phyloP scores from a whole-genome alignment of 176 grass and related monocot species.

The Ampelocalamus luodianensis region DNA sequence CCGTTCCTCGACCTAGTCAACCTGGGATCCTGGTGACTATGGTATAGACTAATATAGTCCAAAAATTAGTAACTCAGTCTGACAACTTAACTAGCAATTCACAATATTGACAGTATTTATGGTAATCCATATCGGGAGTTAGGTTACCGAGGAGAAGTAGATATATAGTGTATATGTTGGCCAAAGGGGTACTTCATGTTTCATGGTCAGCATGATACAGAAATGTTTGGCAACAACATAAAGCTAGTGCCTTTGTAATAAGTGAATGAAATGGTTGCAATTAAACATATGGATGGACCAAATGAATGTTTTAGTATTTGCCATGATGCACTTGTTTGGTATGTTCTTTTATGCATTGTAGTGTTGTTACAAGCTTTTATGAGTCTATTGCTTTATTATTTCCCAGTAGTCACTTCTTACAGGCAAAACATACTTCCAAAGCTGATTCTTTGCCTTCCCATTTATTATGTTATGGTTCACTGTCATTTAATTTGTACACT shows the following conservation, averaged over 20 bases:
- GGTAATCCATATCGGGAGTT: neutral
- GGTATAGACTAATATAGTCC: neutral
- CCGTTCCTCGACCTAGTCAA: too few relatives aligned
- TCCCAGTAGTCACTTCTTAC: neutral
- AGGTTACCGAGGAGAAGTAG: slow-evolving; percentile 7
- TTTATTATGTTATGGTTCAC: neutral
- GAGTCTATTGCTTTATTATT: neutral
- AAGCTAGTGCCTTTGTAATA: neutral
- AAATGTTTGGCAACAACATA: neutral
- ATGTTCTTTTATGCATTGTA: slow-evolving; percentile 11
- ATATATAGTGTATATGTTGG: neutral
- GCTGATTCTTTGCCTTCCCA: neutral
- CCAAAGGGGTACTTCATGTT: neutral
- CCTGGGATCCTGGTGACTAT: too few relatives aligned
- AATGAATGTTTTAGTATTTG: slow-evolving; percentile 21
- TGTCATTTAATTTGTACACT: neutral
- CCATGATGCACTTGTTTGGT: slow-evolving; percentile 29
- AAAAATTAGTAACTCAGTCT: neutral
- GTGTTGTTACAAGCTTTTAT: neutral
- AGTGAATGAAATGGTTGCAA: neutral
- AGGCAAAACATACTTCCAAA: neutral
- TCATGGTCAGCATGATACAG: slow-evolving; percentile 14
- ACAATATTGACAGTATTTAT: neutral
- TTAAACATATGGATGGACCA: neutral
- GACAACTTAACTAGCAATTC: neutral